phyloP scores from a whole-genome alignment of 192 early-diverging fungal genomes.

The Backusella morwellensis region DNA sequence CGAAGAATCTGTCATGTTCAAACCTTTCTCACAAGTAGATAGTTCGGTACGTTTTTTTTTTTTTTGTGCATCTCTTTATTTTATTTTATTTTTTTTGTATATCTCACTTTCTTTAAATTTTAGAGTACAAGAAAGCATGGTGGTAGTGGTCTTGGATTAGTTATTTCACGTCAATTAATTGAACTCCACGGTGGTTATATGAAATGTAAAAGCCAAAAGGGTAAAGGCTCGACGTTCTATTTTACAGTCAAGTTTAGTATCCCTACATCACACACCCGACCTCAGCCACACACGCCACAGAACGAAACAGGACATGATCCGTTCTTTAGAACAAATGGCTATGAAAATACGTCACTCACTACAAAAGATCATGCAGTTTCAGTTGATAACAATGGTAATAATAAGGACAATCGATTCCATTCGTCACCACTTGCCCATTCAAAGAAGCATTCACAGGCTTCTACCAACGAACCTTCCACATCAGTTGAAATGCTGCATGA shows the following conservation, averaged over 20 bases:
- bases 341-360: neutral
- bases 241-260: slow-evolving; percentile 63
- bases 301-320: slow-evolving; percentile 29
- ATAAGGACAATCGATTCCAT: slow-evolving; percentile 10
- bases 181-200: slow-evolving; percentile 78
- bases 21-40: slow-evolving; percentile 81
- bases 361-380: neutral
- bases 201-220: slow-evolving; percentile 64
- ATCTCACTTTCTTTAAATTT: neutral
- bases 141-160: slow-evolving; percentile 83
- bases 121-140: slow-evolving; percentile 76
- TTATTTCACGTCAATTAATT: slow-evolving; percentile 74
- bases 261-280: slow-evolving; percentile 31
- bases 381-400: neutral
- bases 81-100: neutral
- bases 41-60: slow-evolving; percentile 47
- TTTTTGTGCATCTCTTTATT: neutral
- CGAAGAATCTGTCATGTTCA: slow-evolving; percentile 73
- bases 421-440: slow-evolving; percentile 20
- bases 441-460: slow-evolving; percentile 11
- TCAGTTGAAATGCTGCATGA: slow-evolving; percentile 11
- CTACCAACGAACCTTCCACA: neutral
- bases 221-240: slow-evolving; percentile 70
- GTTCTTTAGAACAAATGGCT: slow-evolving; percentile 24
- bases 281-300: slow-evolving; percentile 45